These are phyloP conservation scores for Gonium pectorale DNA, from an alignment of 139 green algal species.

Conservation along the genomic window DNA sequence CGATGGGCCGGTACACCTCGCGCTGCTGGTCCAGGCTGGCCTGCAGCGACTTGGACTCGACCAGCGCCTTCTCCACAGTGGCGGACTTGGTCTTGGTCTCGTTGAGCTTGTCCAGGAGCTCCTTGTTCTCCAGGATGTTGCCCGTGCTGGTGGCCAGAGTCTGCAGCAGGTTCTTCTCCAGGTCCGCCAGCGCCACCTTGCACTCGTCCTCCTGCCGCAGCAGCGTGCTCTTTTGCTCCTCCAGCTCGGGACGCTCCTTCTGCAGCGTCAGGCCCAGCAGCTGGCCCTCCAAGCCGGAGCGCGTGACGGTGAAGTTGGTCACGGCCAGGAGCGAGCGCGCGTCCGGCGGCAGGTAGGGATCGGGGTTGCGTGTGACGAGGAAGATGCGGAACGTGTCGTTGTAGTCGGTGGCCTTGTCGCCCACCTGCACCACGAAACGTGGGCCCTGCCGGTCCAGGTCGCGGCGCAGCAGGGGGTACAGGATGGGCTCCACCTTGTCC, in stretches of 20 bases:
- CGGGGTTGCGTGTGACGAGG: constrained; percentile 80
- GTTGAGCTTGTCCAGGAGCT: constrained; percentile 81
- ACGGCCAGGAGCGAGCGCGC: constrained; percentile 68
- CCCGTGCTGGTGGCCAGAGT: constrained; percentile 60
- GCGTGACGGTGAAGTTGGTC: constrained; percentile 84
- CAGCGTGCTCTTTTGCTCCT: constrained; percentile 78
- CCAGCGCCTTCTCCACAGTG: constrained; percentile 69
- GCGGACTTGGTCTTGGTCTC: constrained; percentile 78
- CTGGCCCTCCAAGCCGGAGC: constrained; percentile 69
- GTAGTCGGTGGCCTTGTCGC: constrained; percentile 82
- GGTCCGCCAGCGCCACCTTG: constrained; percentile 74
- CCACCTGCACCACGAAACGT: constrained; percentile 58
- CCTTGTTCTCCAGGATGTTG: constrained; percentile 85
- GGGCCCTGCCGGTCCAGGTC: constrained; percentile 72
- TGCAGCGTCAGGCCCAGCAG: constrained; percentile 81
- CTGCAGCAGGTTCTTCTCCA: constrained; percentile 71
- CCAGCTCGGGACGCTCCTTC: constrained; percentile 83
- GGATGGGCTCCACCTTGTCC: constrained; percentile 79
- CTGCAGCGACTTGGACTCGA: constrained; percentile 67
- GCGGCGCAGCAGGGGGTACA: constrained; percentile 76
- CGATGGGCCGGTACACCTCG: constrained; percentile 70
- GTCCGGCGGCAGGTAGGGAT: constrained; percentile 70
- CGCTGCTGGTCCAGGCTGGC: constrained; percentile 75
- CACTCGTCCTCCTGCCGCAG: constrained; percentile 76
- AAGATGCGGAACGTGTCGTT: constrained; percentile 80